Base-by-base conservation (phyloP, 2,329 filamentous ascomycete species). In the Pseudohalonectria lignicola region DNA sequence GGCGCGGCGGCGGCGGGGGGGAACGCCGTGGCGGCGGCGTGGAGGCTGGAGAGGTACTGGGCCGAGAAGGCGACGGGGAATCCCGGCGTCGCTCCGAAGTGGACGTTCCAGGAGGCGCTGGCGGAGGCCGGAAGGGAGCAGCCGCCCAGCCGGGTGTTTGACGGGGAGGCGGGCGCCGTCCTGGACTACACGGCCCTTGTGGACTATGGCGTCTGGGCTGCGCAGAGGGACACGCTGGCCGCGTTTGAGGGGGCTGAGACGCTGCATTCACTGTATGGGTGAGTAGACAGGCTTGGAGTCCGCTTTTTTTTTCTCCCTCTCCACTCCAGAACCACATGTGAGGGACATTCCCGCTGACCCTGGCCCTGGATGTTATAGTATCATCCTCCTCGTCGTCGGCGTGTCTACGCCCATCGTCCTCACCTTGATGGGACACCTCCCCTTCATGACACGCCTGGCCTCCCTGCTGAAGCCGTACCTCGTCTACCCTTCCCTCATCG, bases 401-500 rank as follows among this genome's bases (percentile, higher is more conserved):
- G 20, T 20, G 11, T 21, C 34, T 13, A 36, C 21, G 11, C 36
- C 36, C 4, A 20, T 33, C 16, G 29, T 13, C 5, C 16, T 38
- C 7, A 31, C 36, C 11, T 2, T 36, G 15, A 3, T 17, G 8
- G 9, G 11, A 7, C 31, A 12, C 17, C 31, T 33, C 15, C 31
- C 31, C 31, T 17, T 33, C 18, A 5, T 4, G 17, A 16, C 29
- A 31, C 8, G n/a, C 20, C 6, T 17, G 13, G 18, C 19, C 20
- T 13, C 26, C 28, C 13, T 47, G 39, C 21, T 56, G 21, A 55
- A 51, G 29, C 53, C 56, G 9, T 57, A 53, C 40, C 36, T 59
- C n/a, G 41, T 55, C 32, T 59, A 53, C 29, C 57, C 59, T 1
- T 48, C 45, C 23, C 38, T 47, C 17, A 45, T 61, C 34, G 51